Base-by-base conservation (phyloP, 176 grass and related monocot species). In the Thalia dealbata region DNA sequence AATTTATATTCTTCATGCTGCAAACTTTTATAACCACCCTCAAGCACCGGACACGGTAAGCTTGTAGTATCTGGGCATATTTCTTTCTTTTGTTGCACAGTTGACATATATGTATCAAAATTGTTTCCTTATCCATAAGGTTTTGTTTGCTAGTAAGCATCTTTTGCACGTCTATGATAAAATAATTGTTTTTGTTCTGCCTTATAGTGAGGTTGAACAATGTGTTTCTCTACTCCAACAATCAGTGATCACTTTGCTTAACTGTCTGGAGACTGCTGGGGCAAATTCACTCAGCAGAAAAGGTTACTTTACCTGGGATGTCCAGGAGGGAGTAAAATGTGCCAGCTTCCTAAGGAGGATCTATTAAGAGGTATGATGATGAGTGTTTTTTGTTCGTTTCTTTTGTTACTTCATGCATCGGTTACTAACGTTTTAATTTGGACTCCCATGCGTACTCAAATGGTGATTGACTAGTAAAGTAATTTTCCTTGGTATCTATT, bases 1-100 rank as follows among this genome's bases (percentile, higher is more conserved):
- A 85, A 97, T 81, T 78, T 97, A 30, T 97, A 90, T 82, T 82
- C 84, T 79, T 83, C 89, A 87, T 97, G 93, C 78, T 97, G 93
- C 76, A 97, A 92, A 77, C 84, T 97, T 61, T 67, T 97, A 77
- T 92, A 83, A 78, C 84, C 52, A 79, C 79, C 66, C 85, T 97
- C 84, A 81, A 88, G 74, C 93, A 97, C 65, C 86, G 80, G 54
- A 81, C 78, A 78, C 60, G 85, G 93, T 97, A 88, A 56, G 73
- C 10, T 72, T 72, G 9, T 69, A 52, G 42, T 19, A 3, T 21
- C n/a, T 68, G 3, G 27, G 11, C 1, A 58, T 66, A 32, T 38
- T 66, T 16, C 4, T 65, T 66, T 71, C n/a, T 70, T 22, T 15
- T 50, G 12, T 7, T 25, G 22, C 43, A 27, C 6, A 0, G 3